Base-by-base conservation (phyloP, 306 rosid species). In the Begonia masoniana region DNA sequence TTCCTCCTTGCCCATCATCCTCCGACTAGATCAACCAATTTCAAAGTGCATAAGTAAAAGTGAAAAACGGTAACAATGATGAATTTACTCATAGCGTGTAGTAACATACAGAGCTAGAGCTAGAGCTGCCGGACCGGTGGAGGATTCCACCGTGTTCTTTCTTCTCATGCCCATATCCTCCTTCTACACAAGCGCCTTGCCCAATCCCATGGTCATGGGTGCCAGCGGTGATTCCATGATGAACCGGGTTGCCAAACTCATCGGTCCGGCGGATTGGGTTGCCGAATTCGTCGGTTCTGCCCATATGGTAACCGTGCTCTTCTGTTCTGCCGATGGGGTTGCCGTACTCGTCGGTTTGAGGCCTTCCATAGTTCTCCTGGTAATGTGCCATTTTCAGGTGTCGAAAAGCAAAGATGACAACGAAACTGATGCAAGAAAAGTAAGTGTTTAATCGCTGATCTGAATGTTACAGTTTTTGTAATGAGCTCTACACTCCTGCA, bases 1-100 rank as follows among this genome's bases (percentile, higher is more conserved):
- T 52, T 59, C 81, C 86, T 11, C 86, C 85, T 13, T 39, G 61
- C 19, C 78, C 82, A 54, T 79, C 85, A 55, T 72, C 85, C 65
- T 75, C 85, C 1, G 75, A 68, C 81, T 74, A 41, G 14, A 31
- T 7, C 39, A 31, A 5, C 39, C 7, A 31, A 4, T 7, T 31
- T 9, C 39, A 3, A 31, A 5, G 9, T 5, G 39, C 0, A 5
- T 31, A 6, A 31, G 24, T 0, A 3, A 31, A 31, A 31, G 5
- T 31, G 39, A 31, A 31, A 31, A 6, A 31, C 39, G 8, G 39
- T 31, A 31, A 31, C 39, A 7, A 31, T 7, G 39, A 31, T 31
- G 39, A 31, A 31, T 31, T 31, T 31, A 31, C 13, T 45, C 3
- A 51, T 15, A 8, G 56, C 0, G 10, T 4, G 4, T 0, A 16